Base-by-base conservation (phyloP, 2,329 filamentous ascomycete species). In the Furcasterigmium sp. region DNA sequence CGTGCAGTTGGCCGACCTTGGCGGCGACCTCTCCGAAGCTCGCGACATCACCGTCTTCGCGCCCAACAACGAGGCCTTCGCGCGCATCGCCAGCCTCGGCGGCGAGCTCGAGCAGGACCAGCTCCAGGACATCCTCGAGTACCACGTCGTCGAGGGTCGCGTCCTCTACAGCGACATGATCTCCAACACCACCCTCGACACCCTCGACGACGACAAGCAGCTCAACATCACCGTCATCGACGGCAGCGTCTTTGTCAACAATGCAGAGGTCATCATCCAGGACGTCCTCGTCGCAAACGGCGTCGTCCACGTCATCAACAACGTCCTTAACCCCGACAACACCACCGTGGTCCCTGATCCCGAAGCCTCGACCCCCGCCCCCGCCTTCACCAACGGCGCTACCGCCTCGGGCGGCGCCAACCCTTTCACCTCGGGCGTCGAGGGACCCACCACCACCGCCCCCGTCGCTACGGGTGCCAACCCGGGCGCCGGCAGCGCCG, bases 1-100 rank as follows among this genome's bases (percentile, higher is more conserved):
- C 7, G 59, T 81, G 32, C 60, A 59, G 34, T 56, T 61, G 2
- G 63, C 68, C 9, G 64, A 66, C 20, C 61, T 78, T 11, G 60
- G 65, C 17, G 51, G 62, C 6, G 56, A 61, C 8, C 56, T 80
- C 26, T 60, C 70, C 52, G 51, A 47, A 3, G 54, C 62, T 8
- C 52, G 54, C 21, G 68, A 80, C 53, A 50, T 85, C 30, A 86
- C 83, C 43, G 68, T 86, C 48, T 85, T 87, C 50, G 80, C 75
- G 1, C 82, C 83, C 2, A 71, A 65, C 55, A 80, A 84, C 56
- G 64, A 64, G 2, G 80, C 80, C 11, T 80, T 85, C 63, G 65
- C 72, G 26, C 60, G 65, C 20, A 76, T 85, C 35, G 78, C 73
- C 44, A 76, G 69, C 39, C 63, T 72, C 20, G 55, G 80, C 10